These are phyloP conservation scores for Tillandsia leiboldiana DNA, from an alignment of 176 grass and related monocot species.

Conservation along the genomic window DNA sequence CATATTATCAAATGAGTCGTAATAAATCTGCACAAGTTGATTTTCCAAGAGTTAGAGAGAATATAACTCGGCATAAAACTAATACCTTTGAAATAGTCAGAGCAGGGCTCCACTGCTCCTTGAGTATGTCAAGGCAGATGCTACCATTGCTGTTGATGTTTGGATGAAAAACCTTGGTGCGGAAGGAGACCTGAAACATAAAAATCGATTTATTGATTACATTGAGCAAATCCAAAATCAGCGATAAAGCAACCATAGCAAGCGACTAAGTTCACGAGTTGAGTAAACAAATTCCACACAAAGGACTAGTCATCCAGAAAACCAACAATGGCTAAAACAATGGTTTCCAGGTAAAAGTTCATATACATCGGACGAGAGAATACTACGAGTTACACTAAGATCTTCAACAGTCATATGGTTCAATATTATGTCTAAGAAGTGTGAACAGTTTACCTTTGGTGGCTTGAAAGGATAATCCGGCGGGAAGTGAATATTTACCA, in stretches of 20 bases:
- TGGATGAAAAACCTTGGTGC: background rate
- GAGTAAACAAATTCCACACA: background rate
- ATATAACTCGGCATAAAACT: background rate
- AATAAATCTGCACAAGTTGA: no score
- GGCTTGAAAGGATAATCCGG: constrained; percentile 7
- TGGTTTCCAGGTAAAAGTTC: no score
- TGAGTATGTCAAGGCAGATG: constrained; percentile 3
- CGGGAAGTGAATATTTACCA: background rate
- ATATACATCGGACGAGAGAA: no score
- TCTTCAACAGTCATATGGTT: background rate
- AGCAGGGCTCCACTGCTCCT: constrained; percentile 3
- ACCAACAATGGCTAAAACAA: no score
- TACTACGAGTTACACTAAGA: no score
- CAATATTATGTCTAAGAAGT: background rate
- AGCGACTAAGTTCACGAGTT: background rate
- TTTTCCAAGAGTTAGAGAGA: background rate
- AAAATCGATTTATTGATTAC: background rate
- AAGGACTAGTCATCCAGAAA: background rate
- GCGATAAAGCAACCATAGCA: no score
- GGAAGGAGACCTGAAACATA: background rate
- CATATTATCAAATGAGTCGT: no score
- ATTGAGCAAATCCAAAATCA: no score
- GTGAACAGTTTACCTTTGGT: background rate
- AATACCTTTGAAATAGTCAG: background rate
- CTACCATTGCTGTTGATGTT: background rate